These are phyloP conservation scores for Mentha longifolia DNA, from an alignment of 257 asterid species.

Conservation along the genomic window DNA sequence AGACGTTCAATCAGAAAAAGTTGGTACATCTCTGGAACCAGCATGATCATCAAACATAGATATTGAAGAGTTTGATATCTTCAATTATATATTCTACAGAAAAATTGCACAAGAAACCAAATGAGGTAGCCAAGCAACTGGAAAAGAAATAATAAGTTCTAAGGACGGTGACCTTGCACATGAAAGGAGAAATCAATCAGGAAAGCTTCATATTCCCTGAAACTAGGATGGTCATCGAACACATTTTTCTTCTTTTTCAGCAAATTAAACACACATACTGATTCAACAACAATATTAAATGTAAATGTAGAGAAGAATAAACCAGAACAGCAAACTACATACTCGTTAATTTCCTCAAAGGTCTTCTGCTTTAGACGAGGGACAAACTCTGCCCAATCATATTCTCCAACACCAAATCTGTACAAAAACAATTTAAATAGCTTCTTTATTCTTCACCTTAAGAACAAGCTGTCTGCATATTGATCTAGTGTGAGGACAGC, in stretches of 20 bases:
- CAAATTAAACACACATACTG: background rate
- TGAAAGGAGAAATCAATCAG: slow-evolving; percentile 10
- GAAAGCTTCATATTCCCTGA: background rate
- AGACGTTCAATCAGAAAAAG: background rate
- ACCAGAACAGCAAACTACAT: slow-evolving; percentile 43
- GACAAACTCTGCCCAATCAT: slow-evolving; percentile 86
- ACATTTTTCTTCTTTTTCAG: background rate
- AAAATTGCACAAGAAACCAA: background rate
- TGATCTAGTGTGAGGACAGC: slow-evolving; percentile 25
- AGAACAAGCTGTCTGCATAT: slow-evolving; percentile 28
- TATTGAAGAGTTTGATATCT: background rate
- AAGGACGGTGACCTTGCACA: slow-evolving; percentile 1
- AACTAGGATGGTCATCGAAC: slow-evolving; percentile 14
- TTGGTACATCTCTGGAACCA: background rate
- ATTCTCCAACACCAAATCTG: slow-evolving; percentile 88
- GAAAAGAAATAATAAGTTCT: background rate
- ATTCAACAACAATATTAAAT: slow-evolving; percentile 20
- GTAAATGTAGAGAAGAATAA: slow-evolving; percentile 9
- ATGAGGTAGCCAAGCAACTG: background rate
- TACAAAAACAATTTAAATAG: slow-evolving; percentile 28
- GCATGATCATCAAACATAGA: slow-evolving; percentile 13
- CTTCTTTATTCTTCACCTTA: slow-evolving; percentile 26
- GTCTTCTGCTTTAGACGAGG: slow-evolving; percentile 89
- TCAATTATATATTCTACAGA: background rate
- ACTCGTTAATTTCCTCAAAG: slow-evolving; percentile 74